Evolutionary conservation across 2,329 filamentous ascomycete genomes (phyloP), one percentile per base, ranked within the genome.

Genomic region (Claviceps pusilla): DNA sequence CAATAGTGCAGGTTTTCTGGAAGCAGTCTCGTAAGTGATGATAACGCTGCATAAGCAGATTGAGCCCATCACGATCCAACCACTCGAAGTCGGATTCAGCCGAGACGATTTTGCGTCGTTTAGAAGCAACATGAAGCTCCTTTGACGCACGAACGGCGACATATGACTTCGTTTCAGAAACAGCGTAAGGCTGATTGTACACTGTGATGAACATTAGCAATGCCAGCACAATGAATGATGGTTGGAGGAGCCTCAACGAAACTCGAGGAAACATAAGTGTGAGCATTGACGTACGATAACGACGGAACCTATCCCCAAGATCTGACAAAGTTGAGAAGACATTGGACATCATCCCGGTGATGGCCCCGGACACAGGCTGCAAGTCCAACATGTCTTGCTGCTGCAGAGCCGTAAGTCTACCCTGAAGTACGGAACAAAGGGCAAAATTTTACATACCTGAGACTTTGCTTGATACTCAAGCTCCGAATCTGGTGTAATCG

Each of bases 301-400:
- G 62, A 47, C 57, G 54, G 39, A 66, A 50, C 53, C 50, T 61
- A 33, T 62, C 62, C 28, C 64, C 56, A n/a, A 67, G 42, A 53
- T 60, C 60, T 41, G 63, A 57, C 29, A 66, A 51, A 37, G 61
- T 63, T 33, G 61, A 57, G 47, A 58, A 58, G 53, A 66, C 50
- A 47, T 54, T 59, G 48, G 60, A 58, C 58, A 67, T 65, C 63
- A 67, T 67, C 62, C 60, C 60, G 60, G 59, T 54, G 52, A 65
- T 50, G 56, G 57, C 59, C 59, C 57, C 57, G 54, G 59, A 48
- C 33, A 61, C 45, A 48, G 41, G 50, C 43, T 48, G 57, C 52
- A 48, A 52, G 58, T 49, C 58, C 51, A 56, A 61, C 65, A 66
- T 65, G 49, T 55, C 24, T 24, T 24, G 57, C 48, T 56, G 54